phyloP scores from a whole-genome alignment of 1,284 basidiomycete species.

The Pholiota adiposa region DNA sequence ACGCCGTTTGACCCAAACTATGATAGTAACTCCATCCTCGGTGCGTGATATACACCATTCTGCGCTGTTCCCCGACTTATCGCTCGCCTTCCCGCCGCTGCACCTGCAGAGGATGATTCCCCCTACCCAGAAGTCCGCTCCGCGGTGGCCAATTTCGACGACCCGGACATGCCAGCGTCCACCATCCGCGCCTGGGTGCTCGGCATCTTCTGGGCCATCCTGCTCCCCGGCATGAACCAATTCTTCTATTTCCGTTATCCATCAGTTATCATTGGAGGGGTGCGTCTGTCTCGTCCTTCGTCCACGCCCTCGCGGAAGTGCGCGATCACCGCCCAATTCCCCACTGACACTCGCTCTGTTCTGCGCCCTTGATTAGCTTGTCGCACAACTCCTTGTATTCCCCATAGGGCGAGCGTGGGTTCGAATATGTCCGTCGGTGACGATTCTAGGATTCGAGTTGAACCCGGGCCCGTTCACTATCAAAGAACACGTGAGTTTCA shows the following conservation, averaged over 20 bases:
- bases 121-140: slow-evolving; percentile 60
- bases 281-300: slow-evolving; percentile 32
- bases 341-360: background rate
- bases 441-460: slow-evolving; percentile 52
- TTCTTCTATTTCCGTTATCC: slow-evolving; percentile 62
- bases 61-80: background rate
- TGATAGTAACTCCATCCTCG: slow-evolving; percentile 36
- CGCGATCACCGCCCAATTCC: slow-evolving; percentile 30
- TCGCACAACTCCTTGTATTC: slow-evolving; percentile 59
- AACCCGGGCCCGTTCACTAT: slow-evolving; percentile 81
- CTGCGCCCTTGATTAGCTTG: slow-evolving; percentile 35
- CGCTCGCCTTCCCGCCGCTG: background rate
- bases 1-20: slow-evolving; percentile 40
- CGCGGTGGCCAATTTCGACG: slow-evolving; percentile 68
- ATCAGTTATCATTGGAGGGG: slow-evolving; percentile 44
- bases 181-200: slow-evolving; percentile 65
- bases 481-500: slow-evolving; percentile 66
- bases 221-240: slow-evolving; percentile 60
- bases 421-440: slow-evolving; percentile 50
- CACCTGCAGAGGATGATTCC: slow-evolving; percentile 35
- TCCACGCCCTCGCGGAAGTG: too few species aligned
- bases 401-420: slow-evolving; percentile 60
- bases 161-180: slow-evolving; percentile 60
- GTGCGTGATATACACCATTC: slow-evolving; percentile 21
- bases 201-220: slow-evolving; percentile 53